Evolutionary conservation across 768 basidiomycete genomes (phyloP), one percentile per base, ranked within the genome.

Genomic region (Leccinum truebloodii): DNA sequence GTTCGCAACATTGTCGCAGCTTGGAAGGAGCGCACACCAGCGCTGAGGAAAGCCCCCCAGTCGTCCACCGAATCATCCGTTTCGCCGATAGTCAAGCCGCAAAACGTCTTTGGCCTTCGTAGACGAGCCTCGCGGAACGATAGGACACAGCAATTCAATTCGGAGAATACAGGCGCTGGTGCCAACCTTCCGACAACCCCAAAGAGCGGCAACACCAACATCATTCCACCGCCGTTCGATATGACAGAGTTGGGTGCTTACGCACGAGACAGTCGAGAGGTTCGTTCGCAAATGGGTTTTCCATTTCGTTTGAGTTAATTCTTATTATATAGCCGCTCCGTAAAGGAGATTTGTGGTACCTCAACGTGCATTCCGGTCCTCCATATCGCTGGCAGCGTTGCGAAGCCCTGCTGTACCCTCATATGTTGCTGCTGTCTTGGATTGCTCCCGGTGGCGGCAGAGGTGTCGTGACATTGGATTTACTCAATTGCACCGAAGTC

Each of bases 381-480:
- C 90, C 90, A 0, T 94, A 87, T 73, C 76, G 81, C 60, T 93
- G 90, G 91, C 85, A 87, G 75, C 82, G 92, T 63, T 94, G 86
- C 68, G 90, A 91, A 69, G 93, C 88, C 0, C 79, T 92, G 51
- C 79, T 91, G 1, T 95, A 90, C 68, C 92, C 86, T n/a, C 85
- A 91, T 63, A 87, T 90, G 77, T 80, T 97, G 3, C 76, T 95
- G 2, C 80, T 97, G 3, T 92, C 90, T 10, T 97, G 95, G 95
- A 80, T 92, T 58, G 88, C 91, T 6, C 84, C 89, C 1, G 88
- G 87, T 14, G 93, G 92, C 1, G 89, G 92, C 2, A 80, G 91
- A 10, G 93, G 93, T 0, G 86, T 94, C 48, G 92, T 95, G 3
- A 92, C 91, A 0, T 75, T 96, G 16, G 95, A 96, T 73, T 73